Conservation (phyloP, 2,329 filamentous ascomycete genomes). For the Grosmannia penicillata region DNA sequence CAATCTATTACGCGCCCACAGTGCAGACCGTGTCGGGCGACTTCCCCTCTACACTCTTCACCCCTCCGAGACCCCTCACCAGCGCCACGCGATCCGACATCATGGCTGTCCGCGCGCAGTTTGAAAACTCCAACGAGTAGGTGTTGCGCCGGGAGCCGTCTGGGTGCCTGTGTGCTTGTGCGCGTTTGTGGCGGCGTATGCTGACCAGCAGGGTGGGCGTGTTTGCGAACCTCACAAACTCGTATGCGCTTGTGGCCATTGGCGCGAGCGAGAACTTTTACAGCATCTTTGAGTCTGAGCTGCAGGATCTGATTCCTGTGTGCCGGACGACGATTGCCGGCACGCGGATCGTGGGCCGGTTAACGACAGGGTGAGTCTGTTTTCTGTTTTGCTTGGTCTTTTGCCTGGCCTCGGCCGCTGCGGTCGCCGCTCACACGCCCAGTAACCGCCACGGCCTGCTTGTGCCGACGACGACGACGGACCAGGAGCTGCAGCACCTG, state of each 20-base stretch:
- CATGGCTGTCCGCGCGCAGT: conserved; percentile 58
- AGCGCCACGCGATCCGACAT: background rate
- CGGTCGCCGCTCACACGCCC: background rate
- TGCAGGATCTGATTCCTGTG: conserved; percentile 94
- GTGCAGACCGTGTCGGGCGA: no score
- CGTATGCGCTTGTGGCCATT: conserved; percentile 85
- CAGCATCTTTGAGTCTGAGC: conserved; percentile 93
- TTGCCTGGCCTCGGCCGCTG: no score
- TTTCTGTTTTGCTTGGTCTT: no score
- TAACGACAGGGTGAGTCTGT: conserved; percentile 80
- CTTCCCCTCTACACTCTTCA: background rate
- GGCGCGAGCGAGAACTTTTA: conserved; percentile 99
- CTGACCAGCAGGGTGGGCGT: conserved; percentile 63
- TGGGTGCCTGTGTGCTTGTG: background rate
- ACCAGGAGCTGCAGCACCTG: conserved; percentile 95
- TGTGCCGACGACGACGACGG: conserved; percentile 88
- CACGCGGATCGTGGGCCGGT: conserved; percentile 85
- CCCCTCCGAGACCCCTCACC: background rate
- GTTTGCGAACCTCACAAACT: conserved; percentile 93
- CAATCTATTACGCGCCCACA: no score
- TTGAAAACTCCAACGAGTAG: conserved; percentile 86
- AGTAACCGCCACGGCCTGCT: conserved; percentile 94
- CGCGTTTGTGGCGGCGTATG: conserved; percentile 12
- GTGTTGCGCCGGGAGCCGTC: conserved; percentile 18
- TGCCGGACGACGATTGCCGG: conserved; percentile 93